phyloP scores from a whole-genome alignment of 1,284 basidiomycete species.

The Sporisorium exsertum region DNA sequence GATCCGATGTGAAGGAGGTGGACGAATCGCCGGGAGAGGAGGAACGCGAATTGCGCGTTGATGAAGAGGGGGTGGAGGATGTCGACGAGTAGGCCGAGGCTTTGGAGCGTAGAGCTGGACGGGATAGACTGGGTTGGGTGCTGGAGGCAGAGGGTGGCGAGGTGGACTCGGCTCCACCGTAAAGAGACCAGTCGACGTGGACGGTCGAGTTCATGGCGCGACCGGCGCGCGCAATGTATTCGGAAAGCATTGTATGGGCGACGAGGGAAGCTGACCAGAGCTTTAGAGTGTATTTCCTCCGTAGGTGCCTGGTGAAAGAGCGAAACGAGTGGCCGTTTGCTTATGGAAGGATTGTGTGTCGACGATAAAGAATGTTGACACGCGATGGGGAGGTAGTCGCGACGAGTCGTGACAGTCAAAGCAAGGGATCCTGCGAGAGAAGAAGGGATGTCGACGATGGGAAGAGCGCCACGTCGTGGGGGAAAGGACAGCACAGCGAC shows the following conservation, averaged over 20 bases:
- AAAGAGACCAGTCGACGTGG: conserved; percentile 67
- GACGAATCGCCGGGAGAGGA: conserved; percentile 38
- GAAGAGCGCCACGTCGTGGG: too few relatives aligned
- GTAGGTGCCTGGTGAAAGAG: too few relatives aligned
- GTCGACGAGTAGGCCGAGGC: conserved; percentile 10
- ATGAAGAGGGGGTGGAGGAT: conserved; percentile 19
- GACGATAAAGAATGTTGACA: too few relatives aligned
- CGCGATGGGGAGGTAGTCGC: too few relatives aligned
- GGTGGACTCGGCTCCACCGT: conserved; percentile 62
- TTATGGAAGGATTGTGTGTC: too few relatives aligned
- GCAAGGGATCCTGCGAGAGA: too few relatives aligned
- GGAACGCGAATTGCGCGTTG: conserved; percentile 24
- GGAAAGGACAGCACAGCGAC: too few relatives aligned
- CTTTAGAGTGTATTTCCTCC: neutral
- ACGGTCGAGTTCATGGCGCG: conserved; percentile 51
- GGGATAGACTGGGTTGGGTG: neutral
- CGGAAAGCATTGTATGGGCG: conserved; percentile 18
- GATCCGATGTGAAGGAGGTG: conserved; percentile 33
- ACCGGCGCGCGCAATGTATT: conserved; percentile 11
- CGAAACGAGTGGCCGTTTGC: too few relatives aligned
- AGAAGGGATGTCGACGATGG: too few relatives aligned
- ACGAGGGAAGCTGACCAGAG: conserved; percentile 5
- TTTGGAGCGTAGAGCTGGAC: neutral
- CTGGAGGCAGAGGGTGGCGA: conserved; percentile 23
- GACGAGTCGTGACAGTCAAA: too few relatives aligned